Evolutionary conservation across 1,139 yeast species (phyloP).

Genomic region (Meyerozyma carpophila): DNA sequence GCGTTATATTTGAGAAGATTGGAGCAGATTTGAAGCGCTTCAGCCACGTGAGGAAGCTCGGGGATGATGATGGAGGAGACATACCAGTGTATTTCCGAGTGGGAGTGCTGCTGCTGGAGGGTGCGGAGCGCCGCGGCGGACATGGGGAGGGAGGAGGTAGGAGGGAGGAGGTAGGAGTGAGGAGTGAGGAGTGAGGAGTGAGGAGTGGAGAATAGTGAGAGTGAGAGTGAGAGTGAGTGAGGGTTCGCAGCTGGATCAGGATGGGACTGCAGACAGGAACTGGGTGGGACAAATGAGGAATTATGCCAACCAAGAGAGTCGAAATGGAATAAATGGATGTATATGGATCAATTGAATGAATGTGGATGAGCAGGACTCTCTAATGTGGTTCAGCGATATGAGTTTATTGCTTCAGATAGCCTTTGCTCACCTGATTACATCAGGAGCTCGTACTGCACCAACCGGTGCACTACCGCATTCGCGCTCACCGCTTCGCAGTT

Average conservation of each 20-base stretch:
- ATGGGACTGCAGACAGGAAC: neutral
- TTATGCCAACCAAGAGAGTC: too few relatives aligned
- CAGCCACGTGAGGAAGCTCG: constrained; percentile 36
- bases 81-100: constrained; percentile 39
- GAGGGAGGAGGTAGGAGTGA: too few relatives aligned
- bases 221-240: neutral
- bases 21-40: constrained; percentile 35
- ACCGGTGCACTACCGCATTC: too few relatives aligned
- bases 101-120: constrained; percentile 20
- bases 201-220: neutral
- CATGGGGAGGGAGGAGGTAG: neutral
- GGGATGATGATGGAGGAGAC: constrained; percentile 25
- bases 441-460: too few relatives aligned
- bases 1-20: constrained; percentile 34
- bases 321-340: too few relatives aligned
- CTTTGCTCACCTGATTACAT: too few relatives aligned
- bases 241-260: neutral
- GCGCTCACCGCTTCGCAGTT: too few relatives aligned
- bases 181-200: neutral
- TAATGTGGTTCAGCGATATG: too few relatives aligned
- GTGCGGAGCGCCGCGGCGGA: neutral
- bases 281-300: neutral
- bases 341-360: too few relatives aligned
- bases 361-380: too few relatives aligned
- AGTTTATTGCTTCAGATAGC: too few relatives aligned